Conservation (phyloP, 1,139 yeast genomes). For the Candida albicans region DNA sequence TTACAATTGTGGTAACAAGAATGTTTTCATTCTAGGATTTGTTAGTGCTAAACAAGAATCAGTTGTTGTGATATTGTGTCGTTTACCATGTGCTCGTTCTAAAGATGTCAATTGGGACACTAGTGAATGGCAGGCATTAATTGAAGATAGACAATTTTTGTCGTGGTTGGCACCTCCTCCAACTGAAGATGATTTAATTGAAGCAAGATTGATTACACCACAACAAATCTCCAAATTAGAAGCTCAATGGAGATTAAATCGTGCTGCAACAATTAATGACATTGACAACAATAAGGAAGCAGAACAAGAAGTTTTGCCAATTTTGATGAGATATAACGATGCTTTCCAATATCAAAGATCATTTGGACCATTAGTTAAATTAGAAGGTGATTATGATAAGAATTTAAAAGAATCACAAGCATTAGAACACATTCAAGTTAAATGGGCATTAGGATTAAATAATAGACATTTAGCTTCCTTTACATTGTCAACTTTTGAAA, state of each 20-base stretch:
- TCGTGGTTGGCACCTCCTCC: slow-evolving; percentile 80
- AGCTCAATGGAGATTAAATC: slow-evolving; percentile 75
- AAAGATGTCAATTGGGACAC: slow-evolving; percentile 85
- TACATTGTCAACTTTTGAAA: slow-evolving; percentile 64
- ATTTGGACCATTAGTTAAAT: slow-evolving; percentile 78
- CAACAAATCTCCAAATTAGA: slow-evolving; percentile 74
- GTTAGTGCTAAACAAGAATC: slow-evolving; percentile 87
- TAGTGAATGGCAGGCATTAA: slow-evolving; percentile 82
- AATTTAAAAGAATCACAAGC: slow-evolving; percentile 77
- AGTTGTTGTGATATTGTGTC: slow-evolving; percentile 82
- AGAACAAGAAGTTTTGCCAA: slow-evolving; percentile 61
- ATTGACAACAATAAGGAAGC: slow-evolving; percentile 48
- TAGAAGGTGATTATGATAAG: slow-evolving; percentile 80
- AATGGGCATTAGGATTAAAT: slow-evolving; percentile 73
- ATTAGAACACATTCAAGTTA: slow-evolving; percentile 68
- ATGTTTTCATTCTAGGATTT: slow-evolving; percentile 81
- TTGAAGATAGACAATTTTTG: slow-evolving; percentile 74
- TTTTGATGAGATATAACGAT: slow-evolving; percentile 74
- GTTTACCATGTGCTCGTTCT: slow-evolving; percentile 84
- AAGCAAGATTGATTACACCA: slow-evolving; percentile 55
- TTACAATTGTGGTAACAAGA: slow-evolving; percentile 83
- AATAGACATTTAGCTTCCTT: slow-evolving; percentile 71
- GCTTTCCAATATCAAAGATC: slow-evolving; percentile 85
- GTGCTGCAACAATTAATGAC: slow-evolving; percentile 67
- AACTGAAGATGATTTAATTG: slow-evolving; percentile 58